These are phyloP conservation scores for Eimeria zaria DNA, from an alignment of 169 alveolate species.

Conservation along the genomic window DNA sequence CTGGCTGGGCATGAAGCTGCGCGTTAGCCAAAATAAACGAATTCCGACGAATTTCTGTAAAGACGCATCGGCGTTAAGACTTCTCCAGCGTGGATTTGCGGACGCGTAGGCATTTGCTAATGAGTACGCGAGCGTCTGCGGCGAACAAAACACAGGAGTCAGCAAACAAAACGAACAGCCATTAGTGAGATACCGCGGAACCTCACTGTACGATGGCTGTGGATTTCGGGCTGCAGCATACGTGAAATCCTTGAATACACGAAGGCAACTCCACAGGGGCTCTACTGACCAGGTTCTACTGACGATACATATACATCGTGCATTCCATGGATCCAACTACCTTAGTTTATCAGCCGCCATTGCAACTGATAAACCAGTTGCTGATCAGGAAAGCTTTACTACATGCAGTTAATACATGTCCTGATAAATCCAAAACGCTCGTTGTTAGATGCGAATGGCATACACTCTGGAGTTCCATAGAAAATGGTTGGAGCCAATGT, in stretches of 20 bases:
- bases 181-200: neutral
- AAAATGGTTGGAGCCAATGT: neutral
- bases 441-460: neutral
- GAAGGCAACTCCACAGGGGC: neutral
- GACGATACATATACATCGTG: neutral
- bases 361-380: neutral
- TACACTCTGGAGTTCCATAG: neutral
- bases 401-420: neutral
- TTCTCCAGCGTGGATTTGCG: neutral
- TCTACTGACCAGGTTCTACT: neutral
- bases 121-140: neutral
- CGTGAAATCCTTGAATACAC: neutral
- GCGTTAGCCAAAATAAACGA: too few relatives aligned
- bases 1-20: neutral
- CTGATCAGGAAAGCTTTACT: neutral
- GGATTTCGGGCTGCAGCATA: neutral
- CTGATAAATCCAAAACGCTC: neutral
- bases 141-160: neutral
- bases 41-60: neutral
- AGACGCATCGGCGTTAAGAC: neutral
- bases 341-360: neutral
- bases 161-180: neutral
- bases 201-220: neutral
- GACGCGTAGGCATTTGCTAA: neutral
- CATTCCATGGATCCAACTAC: neutral